Base-by-base conservation (phyloP, 2,329 filamentous ascomycete species). In the Aureobasidium lini region DNA sequence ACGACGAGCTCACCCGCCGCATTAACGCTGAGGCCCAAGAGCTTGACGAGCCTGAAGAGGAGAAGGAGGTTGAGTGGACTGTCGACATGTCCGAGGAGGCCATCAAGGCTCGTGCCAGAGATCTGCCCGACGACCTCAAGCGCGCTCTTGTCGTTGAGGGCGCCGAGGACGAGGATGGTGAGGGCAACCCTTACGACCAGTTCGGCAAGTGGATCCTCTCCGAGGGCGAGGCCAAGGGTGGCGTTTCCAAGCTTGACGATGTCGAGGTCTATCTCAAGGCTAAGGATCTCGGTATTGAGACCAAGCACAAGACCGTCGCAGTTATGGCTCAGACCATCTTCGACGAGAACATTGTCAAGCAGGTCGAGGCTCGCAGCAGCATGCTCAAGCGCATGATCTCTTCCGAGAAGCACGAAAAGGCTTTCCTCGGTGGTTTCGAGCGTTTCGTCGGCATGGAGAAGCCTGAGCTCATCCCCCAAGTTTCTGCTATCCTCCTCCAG, bases 11-110 rank as follows among this genome's bases (percentile, higher is more conserved):
- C 66, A 90, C 86, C 69, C 89, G 90, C 73, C 82, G 81, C 66
- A 87, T 87, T 74, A 84, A 85, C 62, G 79, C 80, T 61, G 83
- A 83, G 64, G 86, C 86, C 65, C 80, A 85, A 68, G 87, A 88
- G 70, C 87, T 96, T 69, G 88, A 88, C 68, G 82, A 82, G 47
- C 77, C 79, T 29, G 81, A 84, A 58, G 84, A 87, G 68, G 81
- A 84, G 69, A 89, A 92, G 75, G 90, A 96, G 65, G 86, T 95
- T 63, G 84, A 95, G 66, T 99, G 94, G 94, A 89, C 92, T 63
- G 90, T 97, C 62, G 94, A 99, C 73, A 94, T 95, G 79, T 96
- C 92, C 64, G 90, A 92, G 73, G 91, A 91, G 73, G 94, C 94
- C 65, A 88, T 97, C 79, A 92, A 88, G 78, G 93, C 93, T 68